A percentile compares a stretch with the other conserved stretches of the same genome.
These are phyloP conservation scores for Senna tora DNA, from an alignment of 306 rosid genomes.

Conservation along the genomic window DNA sequence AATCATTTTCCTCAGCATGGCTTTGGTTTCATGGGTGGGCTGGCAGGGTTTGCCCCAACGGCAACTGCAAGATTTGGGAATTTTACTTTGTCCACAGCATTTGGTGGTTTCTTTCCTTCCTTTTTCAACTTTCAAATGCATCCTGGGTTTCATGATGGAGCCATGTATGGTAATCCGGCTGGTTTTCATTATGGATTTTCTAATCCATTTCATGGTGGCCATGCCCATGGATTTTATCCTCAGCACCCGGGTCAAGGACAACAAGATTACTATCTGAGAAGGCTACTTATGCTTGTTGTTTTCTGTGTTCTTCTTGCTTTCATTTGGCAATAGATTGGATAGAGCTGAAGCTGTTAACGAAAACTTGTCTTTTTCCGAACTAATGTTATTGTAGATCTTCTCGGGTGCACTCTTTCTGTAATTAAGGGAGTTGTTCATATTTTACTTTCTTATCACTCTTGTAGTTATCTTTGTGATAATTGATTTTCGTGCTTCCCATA, in stretches of 20 bases:
- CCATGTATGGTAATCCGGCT: constrained; percentile 57
- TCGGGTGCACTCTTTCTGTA: constrained; percentile 25
- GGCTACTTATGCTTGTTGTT: constrained; percentile 59
- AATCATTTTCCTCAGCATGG: constrained; percentile 66
- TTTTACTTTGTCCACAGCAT: constrained; percentile 74
- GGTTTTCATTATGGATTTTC: constrained; percentile 69
- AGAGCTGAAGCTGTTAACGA: constrained; percentile 18
- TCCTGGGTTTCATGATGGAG: constrained; percentile 67
- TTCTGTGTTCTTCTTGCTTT: constrained; percentile 68
- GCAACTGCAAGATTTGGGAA: constrained; percentile 80
- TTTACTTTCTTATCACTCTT: constrained; percentile 27
- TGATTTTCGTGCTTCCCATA: constrained; percentile 31
- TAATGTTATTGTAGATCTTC: constrained; percentile 40
- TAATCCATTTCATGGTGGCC: constrained; percentile 62
- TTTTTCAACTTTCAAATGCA: constrained; percentile 71
- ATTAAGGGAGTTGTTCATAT: constrained; percentile 45
- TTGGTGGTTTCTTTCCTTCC: constrained; percentile 80
- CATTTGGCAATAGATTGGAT: constrained; percentile 61
- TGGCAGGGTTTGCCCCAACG: constrained; percentile 76
- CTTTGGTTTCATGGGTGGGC: constrained; percentile 73
- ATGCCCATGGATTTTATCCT: constrained; percentile 55
- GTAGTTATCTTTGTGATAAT: constrained; percentile 17
- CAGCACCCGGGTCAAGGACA: constrained; percentile 61
- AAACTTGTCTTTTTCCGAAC: constrained; percentile 9
- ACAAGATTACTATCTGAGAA: constrained; percentile 68